These are phyloP conservation scores for Pestalotiopsis sp. DNA, from an alignment of 2,329 filamentous ascomycete species.

Conservation along the genomic window DNA sequence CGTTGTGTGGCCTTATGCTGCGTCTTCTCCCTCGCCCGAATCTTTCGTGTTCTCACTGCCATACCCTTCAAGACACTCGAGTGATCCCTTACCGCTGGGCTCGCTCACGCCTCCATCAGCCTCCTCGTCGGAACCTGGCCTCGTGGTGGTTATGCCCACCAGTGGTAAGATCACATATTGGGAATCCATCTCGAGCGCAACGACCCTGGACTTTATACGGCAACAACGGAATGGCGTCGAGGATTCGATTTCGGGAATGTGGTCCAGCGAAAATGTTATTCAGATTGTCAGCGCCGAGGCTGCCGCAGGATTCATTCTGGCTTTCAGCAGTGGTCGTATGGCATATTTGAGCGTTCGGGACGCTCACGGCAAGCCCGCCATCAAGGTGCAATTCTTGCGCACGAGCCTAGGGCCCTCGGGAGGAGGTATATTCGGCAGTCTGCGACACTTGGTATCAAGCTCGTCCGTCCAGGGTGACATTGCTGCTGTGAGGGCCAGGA, in stretches of 20 bases:
- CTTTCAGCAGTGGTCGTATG: conserved; percentile 82
- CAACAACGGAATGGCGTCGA: conserved; percentile 82
- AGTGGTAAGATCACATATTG: conserved; percentile 90
- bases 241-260: conserved; percentile 71
- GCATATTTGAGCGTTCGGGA: conserved; percentile 88
- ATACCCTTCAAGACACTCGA: conserved; percentile 65
- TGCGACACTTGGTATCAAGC: conserved; percentile 75
- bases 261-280: conserved; percentile 76
- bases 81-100: conserved; percentile 79
- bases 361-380: conserved; percentile 79
- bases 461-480: conserved; percentile 75
- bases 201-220: conserved; percentile 80
- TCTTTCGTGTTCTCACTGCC: conserved; percentile 82
- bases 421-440: conserved; percentile 77
- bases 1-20: conserved; percentile 86
- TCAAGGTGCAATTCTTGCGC: conserved; percentile 77
- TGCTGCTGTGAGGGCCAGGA: conserved; percentile 76
- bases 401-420: conserved; percentile 57
- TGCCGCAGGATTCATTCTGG: conserved; percentile 81
- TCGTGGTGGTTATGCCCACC: conserved; percentile 83
- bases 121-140: conserved; percentile 77
- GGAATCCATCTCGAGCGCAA: conserved; percentile 91
- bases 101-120: conserved; percentile 80
- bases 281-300: conserved; percentile 82
- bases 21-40: conserved; percentile 69